phyloP scores from a whole-genome alignment of 345 rosid genomes.

The Barbarea vulgaris region DNA sequence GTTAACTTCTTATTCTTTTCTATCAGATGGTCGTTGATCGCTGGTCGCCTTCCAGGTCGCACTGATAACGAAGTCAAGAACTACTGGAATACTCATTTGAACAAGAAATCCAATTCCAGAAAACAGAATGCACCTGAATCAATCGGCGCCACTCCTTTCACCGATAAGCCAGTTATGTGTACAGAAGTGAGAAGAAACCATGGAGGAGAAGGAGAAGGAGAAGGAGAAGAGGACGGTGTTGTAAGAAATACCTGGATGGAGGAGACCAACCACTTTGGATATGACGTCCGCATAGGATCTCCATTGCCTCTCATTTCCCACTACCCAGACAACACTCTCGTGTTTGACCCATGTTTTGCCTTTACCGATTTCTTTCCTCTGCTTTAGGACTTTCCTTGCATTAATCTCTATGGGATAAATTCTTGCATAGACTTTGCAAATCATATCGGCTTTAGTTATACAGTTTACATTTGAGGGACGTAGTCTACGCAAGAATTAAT shows the following conservation, averaged over 20 bases:
- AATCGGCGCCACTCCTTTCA: not conserved
- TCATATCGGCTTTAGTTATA: constrained; percentile 2
- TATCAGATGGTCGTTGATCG: constrained; percentile 77
- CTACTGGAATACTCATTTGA: constrained; percentile 94
- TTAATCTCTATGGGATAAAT: constrained; percentile 19
- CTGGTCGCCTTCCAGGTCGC: constrained; percentile 86
- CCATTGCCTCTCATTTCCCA: constrained; percentile 41
- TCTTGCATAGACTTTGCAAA: constrained; percentile 38
- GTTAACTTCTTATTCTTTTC: not conserved
- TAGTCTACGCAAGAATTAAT: constrained; percentile 41
- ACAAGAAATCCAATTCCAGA: constrained; percentile 49
- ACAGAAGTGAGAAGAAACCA: constrained; percentile 15
- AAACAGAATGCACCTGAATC: constrained; percentile 43
- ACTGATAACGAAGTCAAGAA: constrained; percentile 90
- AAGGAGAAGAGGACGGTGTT: constrained; percentile 18
- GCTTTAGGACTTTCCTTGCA: constrained; percentile 42
- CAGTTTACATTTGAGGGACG: not conserved
- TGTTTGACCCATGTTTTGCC: constrained; percentile 47
- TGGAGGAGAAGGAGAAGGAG: constrained; percentile 21
- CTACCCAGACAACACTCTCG: constrained; percentile 35
- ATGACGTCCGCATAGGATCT: constrained; percentile 39
- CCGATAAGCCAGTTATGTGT: constrained; percentile 19
- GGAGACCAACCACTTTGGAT: constrained; percentile 43
- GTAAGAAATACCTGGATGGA: constrained; percentile 44
- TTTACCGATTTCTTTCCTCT: constrained; percentile 52